Conservation (phyloP, 1,284 basidiomycete genomes). For the Trametes versicolor region DNA sequence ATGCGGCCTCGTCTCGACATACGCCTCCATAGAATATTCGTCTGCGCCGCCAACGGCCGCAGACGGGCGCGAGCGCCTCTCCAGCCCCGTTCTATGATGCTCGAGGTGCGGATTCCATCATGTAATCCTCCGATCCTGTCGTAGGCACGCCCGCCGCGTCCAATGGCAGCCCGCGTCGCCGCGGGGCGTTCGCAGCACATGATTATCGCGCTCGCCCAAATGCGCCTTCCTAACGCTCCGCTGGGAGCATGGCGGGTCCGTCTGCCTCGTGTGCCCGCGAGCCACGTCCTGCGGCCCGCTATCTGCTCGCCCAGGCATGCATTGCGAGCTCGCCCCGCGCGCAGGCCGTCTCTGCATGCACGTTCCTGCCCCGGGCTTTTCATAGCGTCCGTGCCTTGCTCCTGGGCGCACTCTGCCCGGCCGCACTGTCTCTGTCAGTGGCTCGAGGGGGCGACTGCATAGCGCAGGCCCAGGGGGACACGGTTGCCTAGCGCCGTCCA, state of each 20-base stretch:
- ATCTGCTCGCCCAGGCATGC: constrained; percentile 19
- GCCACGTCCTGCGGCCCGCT: constrained; percentile 24
- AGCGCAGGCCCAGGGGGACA: neutral
- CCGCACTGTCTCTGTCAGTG: neutral
- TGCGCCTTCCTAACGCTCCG: constrained; percentile 30
- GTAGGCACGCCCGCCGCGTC: constrained; percentile 28
- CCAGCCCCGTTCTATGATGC: constrained; percentile 30
- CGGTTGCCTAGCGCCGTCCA: neutral
- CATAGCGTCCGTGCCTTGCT: constrained; percentile 18
- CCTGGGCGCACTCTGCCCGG: constrained; percentile 4
- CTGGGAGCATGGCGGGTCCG: constrained; percentile 21
- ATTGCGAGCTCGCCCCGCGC: constrained; percentile 3
- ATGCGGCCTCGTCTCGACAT: constrained; percentile 27
- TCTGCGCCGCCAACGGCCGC: constrained; percentile 21
- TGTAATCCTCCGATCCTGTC: constrained; percentile 40
- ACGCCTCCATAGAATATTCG: constrained; percentile 29
- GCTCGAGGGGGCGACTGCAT: neutral
- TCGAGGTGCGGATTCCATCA: constrained; percentile 35
- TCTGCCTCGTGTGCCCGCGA: constrained; percentile 30
- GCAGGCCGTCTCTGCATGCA: constrained; percentile 1
- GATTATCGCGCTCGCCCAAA: constrained; percentile 29
- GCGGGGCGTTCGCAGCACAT: constrained; percentile 32
- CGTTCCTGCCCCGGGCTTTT: constrained; percentile 15
- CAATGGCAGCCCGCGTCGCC: constrained; percentile 29
- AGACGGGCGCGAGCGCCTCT: constrained; percentile 30